Evolutionary conservation across 495 filamentous ascomycete species (phyloP), one percentile per base, ranked within the genome.

Genomic region (Neurospora sp.): DNA sequence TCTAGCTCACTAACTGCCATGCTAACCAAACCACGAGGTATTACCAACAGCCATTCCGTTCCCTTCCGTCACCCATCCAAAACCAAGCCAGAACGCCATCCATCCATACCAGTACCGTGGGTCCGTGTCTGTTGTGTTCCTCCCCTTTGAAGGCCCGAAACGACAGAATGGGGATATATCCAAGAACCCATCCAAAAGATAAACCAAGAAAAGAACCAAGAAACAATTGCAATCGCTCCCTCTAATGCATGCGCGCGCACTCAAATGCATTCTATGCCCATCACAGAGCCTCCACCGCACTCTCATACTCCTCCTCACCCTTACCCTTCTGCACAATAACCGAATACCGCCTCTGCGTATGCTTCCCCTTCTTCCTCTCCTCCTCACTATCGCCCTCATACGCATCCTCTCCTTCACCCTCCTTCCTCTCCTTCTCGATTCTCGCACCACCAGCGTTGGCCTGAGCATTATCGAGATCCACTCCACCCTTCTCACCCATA

Each of bases 401-500:
- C 22, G 77, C 81, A 12, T 78, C 73, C 8, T 79, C 78, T 8
- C 77, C 78, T 44, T 76, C 74, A 53, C 79, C 76, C 71, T 77
- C 77, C 4, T 47, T 69, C 4, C 71, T 74, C 72, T 78, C 73
- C 5, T 71, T 74, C 73, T 78, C 73, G 71, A 40, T 73, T 45
- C 83, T 77, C 38, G 80, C 80, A 9, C 84, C 85, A n/a, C 83
- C 82, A 4, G 85, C 85, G 53, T 86, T 86, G 47, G 83, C 81
- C 78, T 85, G 84, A 4, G 85, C 85, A 68, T 86, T 83, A 70
- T 86, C 85, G 31, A 86, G 78, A 42, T 85, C 85, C 0, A 81
- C 82, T 1, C 80, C 80, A 44, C 84, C 85, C 77, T 86, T 86
- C 78, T 84, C 81, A 47, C 84, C 85, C 85, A 86, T 85, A 68